phyloP scores from a whole-genome alignment of 208 protist species.

The Herpetomonas samuelpessoai region DNA sequence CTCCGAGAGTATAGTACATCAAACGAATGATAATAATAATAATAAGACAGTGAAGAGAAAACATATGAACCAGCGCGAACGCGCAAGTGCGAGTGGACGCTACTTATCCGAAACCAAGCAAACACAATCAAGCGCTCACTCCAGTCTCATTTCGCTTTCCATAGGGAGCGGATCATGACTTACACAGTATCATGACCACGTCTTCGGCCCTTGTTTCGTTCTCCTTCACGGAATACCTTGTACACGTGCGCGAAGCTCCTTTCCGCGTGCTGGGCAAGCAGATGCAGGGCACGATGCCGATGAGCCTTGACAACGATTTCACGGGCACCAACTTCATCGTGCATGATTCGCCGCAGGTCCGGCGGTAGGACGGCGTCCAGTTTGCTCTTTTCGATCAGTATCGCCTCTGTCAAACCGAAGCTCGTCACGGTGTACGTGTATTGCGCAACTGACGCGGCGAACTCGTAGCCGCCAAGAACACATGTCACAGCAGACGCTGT shows the following conservation, averaged over 20 bases:
- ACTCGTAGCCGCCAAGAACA: conserved; percentile 81
- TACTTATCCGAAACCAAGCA: too few relatives aligned
- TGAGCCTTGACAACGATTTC: conserved; percentile 52
- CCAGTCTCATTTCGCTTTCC: too few relatives aligned
- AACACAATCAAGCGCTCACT: too few relatives aligned
- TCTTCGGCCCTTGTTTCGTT: too few relatives aligned
- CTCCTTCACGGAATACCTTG: conserved; percentile 24
- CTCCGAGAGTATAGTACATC: too few relatives aligned
- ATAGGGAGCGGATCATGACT: too few relatives aligned
- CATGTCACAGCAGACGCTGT: conserved; percentile 20
- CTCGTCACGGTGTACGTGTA: conserved; percentile 73
- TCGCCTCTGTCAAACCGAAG: conserved; percentile 73
- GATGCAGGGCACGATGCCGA: conserved; percentile 34
- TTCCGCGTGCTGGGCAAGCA: conserved; percentile 38
- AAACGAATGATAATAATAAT: too few relatives aligned
- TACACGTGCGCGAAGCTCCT: conserved; percentile 53
- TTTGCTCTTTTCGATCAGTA: conserved; percentile 47
- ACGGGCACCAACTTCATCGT: conserved; percentile 30
- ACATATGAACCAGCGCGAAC: too few relatives aligned
- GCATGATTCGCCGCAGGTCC: conserved; percentile 45
- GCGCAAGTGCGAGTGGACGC: too few relatives aligned
- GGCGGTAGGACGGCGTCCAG: conserved; percentile 48
- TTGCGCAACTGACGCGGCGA: conserved; percentile 48
- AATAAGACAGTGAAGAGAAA: too few relatives aligned
- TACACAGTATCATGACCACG: too few relatives aligned